Conservation (phyloP, 371 early-diverging fungal genomes). For the Mortierella sp. region DNA sequence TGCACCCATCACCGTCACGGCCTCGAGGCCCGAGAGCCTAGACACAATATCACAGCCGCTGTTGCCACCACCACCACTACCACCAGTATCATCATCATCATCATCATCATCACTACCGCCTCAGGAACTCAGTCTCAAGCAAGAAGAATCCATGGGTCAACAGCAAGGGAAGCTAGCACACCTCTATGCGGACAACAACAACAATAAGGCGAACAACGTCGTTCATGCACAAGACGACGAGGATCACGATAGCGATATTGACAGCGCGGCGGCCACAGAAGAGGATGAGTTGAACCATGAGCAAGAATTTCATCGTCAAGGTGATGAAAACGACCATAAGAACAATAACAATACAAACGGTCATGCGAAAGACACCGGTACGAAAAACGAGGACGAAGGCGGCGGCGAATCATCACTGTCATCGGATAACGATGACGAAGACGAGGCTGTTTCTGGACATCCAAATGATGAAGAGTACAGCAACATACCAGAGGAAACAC, state of each 20-base stretch:
- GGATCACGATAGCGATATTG: background rate
- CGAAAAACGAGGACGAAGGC: background rate
- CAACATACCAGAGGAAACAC: constrained; percentile 42
- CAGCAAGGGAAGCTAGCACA: constrained; percentile 1
- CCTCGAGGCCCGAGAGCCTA: constrained; percentile 23
- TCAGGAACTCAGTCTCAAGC: constrained; percentile 6
- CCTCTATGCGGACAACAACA: background rate
- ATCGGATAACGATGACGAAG: constrained; percentile 38
- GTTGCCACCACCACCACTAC: background rate
- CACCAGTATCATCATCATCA: background rate
- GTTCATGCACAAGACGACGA: constrained; percentile 9
- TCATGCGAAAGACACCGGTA: background rate
- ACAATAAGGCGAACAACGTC: background rate
- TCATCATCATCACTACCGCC: background rate
- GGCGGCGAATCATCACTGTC: constrained; percentile 23
- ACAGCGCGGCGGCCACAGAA: too few species aligned
- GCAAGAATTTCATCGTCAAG: background rate
- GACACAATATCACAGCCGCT: constrained; percentile 27
- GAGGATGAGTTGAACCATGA: constrained; percentile 1
- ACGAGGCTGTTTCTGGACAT: constrained; percentile 10
- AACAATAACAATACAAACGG: background rate
- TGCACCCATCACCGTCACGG: background rate
- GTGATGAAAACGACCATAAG: background rate
- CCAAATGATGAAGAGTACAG: constrained; percentile 40
- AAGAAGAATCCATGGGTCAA: constrained; percentile 5